phyloP scores from a whole-genome alignment of 169 alveolate genomes.

The Theileria annulata region DNA sequence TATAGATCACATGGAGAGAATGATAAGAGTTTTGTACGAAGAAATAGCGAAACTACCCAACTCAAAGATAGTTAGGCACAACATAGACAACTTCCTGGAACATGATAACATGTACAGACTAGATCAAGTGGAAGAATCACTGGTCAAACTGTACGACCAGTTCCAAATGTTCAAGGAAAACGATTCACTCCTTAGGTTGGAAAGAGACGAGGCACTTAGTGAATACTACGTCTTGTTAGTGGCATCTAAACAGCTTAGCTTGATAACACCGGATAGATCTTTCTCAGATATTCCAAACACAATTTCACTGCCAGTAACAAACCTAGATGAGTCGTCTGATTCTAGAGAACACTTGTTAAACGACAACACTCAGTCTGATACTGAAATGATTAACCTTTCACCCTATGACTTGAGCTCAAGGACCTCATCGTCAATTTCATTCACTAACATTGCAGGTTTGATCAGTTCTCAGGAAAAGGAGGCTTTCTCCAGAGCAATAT shows the following conservation, averaged over 20 bases:
- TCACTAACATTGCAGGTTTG: slow-evolving; percentile 90
- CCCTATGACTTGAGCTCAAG: background rate
- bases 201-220: slow-evolving; percentile 82
- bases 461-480: slow-evolving; percentile 87
- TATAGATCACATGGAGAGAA: slow-evolving; percentile 90
- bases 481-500: slow-evolving; percentile 91
- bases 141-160: slow-evolving; percentile 85
- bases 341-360: slow-evolving; percentile 65
- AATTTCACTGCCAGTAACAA: slow-evolving; percentile 21
- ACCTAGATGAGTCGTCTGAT: slow-evolving; percentile 57
- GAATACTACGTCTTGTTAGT: slow-evolving; percentile 80
- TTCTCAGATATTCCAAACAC: slow-evolving; percentile 29
- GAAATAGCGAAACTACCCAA: slow-evolving; percentile 81
- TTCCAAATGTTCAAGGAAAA: slow-evolving; percentile 85
- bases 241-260: slow-evolving; percentile 74
- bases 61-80: slow-evolving; percentile 72
- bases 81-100: slow-evolving; percentile 79
- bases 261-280: slow-evolving; percentile 17
- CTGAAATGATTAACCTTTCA: slow-evolving; percentile 51
- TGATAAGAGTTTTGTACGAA: slow-evolving; percentile 79
- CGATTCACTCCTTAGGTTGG: slow-evolving; percentile 76
- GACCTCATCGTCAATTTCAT: slow-evolving; percentile 67
- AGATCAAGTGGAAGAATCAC: slow-evolving; percentile 86
- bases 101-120: slow-evolving; percentile 79
- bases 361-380: slow-evolving; percentile 58